Conservation (phyloP, 1,284 basidiomycete genomes). For the Rhodotorula sp. region DNA sequence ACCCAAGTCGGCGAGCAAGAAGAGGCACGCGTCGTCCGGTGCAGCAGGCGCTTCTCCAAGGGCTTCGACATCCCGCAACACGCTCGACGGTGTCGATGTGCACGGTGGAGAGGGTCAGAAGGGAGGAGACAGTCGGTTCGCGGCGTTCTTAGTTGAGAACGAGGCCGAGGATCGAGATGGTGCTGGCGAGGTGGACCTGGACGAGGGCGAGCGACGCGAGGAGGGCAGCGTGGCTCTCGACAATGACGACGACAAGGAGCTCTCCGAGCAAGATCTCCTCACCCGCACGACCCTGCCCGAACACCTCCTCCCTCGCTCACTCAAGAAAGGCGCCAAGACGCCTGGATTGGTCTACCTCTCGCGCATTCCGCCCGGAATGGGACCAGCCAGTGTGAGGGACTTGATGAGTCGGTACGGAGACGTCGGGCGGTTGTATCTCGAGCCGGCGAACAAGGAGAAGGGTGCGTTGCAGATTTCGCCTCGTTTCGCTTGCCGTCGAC, state of each 20-base stretch:
- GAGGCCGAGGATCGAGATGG: background rate
- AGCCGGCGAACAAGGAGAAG: conserved; percentile 22
- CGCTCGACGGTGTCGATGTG: no score
- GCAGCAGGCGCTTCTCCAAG: no score
- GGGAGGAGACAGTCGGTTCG: conserved; percentile 5
- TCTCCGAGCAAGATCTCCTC: conserved; percentile 9
- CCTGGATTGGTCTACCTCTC: conserved; percentile 90
- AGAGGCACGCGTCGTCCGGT: no score
- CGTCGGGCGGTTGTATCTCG: conserved; percentile 46
- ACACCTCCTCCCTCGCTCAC: conserved; percentile 30
- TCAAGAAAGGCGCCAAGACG: conserved; percentile 31
- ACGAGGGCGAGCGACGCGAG: background rate
- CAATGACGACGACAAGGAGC: conserved; percentile 9
- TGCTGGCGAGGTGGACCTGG: background rate
- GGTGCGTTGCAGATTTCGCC: conserved; percentile 9
- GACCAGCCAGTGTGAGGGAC: conserved; percentile 91
- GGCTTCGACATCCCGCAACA: no score
- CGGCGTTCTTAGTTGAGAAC: conserved; percentile 7
- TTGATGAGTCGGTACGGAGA: conserved; percentile 55
- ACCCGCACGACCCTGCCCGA: conserved; percentile 28
- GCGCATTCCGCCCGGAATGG: conserved; percentile 97
- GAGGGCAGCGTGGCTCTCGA: conserved; percentile 4
- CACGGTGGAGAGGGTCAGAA: no score
- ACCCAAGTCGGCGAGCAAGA: no score
- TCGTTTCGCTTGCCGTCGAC: background rate